Conservation (phyloP, 75 land plant species). For the Sequoiadendron giganteum region DNA sequence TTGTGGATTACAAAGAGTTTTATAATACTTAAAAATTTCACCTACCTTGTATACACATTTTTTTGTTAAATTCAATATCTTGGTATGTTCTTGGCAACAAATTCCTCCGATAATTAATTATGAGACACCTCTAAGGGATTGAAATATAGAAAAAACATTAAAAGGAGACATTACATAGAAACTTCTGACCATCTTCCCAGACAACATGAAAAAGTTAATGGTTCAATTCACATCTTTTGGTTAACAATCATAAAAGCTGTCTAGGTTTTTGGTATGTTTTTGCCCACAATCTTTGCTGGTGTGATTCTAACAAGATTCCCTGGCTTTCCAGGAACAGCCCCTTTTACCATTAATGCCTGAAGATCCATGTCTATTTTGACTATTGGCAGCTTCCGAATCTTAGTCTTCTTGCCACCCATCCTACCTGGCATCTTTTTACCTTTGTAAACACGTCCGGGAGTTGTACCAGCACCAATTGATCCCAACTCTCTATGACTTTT, state of each 20-base stretch:
- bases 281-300: constrained; percentile 96
- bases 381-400: constrained; percentile 84
- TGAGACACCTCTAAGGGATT: neutral
- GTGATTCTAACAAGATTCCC: constrained; percentile 92
- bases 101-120: neutral
- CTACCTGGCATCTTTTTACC: constrained; percentile 99
- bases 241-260: neutral
- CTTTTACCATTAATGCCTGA: constrained; percentile 76
- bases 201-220: neutral
- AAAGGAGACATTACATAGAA: neutral
- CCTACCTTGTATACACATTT: neutral
- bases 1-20: neutral
- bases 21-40: neutral
- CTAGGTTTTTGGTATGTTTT: constrained; percentile 83
- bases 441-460: constrained; percentile 92
- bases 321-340: constrained; percentile 97
- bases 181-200: neutral
- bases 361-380: constrained; percentile 91
- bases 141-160: neutral
- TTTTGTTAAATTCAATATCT: neutral
- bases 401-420: constrained; percentile 80
- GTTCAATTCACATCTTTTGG: neutral
- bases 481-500: constrained; percentile 92
- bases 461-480: constrained; percentile 98
- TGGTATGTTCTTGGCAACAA: neutral